Conservation (phyloP, 2,329 filamentous ascomycete species). For the Chaetomium sp. region DNA sequence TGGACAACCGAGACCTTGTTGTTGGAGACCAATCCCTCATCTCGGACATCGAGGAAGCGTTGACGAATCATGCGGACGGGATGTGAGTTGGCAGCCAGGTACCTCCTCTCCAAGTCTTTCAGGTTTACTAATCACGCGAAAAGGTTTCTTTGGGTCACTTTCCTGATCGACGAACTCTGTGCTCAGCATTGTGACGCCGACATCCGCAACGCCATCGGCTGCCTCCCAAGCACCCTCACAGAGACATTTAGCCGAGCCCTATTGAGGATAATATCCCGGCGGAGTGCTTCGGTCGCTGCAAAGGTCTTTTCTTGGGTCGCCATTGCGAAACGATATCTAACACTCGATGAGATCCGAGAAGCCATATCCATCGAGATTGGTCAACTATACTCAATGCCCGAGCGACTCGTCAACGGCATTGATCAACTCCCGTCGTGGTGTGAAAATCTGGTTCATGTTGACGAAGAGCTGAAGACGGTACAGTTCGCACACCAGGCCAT, state of each 20-base stretch:
- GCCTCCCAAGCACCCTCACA: neutral
- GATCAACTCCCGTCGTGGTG: constrained; percentile 1
- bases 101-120: neutral
- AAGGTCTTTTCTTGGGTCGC: constrained; percentile 2
- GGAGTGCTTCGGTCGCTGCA: neutral
- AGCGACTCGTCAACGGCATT: constrained; percentile 1
- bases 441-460: neutral
- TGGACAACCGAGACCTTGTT: neutral
- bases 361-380: constrained; percentile 1
- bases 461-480: constrained; percentile 3
- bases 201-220: neutral
- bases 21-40: neutral
- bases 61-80: neutral
- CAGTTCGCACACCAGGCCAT: neutral
- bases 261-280: neutral
- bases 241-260: neutral
- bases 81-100: neutral
- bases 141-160: constrained; percentile 2
- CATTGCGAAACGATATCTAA: neutral
- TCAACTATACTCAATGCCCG: neutral
- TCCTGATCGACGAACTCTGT: neutral
- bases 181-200: neutral
- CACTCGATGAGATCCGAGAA: constrained; percentile 1
- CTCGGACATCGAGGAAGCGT: neutral
- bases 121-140: neutral